Base-by-base conservation (phyloP, 371 early-diverging fungal species). In the Nosema muscidifuracis region DNA sequence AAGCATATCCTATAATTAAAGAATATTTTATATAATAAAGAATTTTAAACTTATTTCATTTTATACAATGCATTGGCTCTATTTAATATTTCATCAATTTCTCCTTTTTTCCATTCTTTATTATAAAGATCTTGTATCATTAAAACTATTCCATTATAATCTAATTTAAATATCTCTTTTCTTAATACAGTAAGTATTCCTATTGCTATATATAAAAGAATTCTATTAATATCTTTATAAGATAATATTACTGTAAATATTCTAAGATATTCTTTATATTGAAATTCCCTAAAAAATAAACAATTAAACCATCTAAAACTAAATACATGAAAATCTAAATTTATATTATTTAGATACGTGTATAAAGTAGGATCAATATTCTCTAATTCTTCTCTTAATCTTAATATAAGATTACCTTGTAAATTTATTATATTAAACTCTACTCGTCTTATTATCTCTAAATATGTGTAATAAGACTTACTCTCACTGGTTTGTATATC, bases 301-400 rank as follows among this genome's bases (percentile, higher is more conserved):
- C 97, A 97, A 80, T 94, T 95, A 89, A 96, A 92, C 97, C 97
- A 97, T 43, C 97, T 86, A 79, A 96, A 95, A 16, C 93, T 91
- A 86, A 95, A 94, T 80, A 95, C 94, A 57, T 95, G 90, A 78
- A 93, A 93, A 70, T 95, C 92, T 18, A 97, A 86, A 10, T 89
- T 89, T 82, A 93, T 89, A 0, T 85, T 80, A 58, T 88, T 87
- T 33, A 95, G 84, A 80, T 94, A 58, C 0, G 13, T 20, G 47
- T 43, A 68, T 2, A 79, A 60, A 26, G 40, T 42, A 18, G 68
- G 74, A 57, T 81, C 81, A 2, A 74, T 61, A 30, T 18, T 56
- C 44, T 63, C 43, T 18, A 81, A 4, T 15, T 47, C 31, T 22
- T 57, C n/a, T 20, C 69, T 65, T 16, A 78, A 36, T 26, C 43